phyloP scores from a whole-genome alignment of 2,329 filamentous ascomycete species.

The Rhexocercosporidium sp. region DNA sequence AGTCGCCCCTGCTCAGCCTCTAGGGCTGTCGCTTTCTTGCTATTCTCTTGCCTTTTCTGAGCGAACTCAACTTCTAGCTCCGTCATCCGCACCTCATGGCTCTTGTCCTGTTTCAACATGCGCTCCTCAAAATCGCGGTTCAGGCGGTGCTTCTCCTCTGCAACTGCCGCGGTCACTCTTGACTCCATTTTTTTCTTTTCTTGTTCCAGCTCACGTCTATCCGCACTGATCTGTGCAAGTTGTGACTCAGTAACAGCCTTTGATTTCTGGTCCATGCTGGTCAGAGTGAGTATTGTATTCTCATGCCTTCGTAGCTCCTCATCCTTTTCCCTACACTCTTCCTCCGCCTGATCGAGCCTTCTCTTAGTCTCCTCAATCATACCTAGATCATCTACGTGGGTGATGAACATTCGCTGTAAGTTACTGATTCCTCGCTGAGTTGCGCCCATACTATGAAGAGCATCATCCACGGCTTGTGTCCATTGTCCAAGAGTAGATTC shows the following conservation, averaged over 20 bases:
- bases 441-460: slow-evolving; percentile 20
- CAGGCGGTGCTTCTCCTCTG: slow-evolving; percentile 12
- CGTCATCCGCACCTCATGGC: background rate
- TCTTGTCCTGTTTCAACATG: slow-evolving; percentile 1
- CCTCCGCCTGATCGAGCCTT: slow-evolving; percentile 13
- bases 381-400: slow-evolving; percentile 17
- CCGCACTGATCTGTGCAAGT: slow-evolving; percentile 10
- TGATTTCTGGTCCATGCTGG: slow-evolving; percentile 10
- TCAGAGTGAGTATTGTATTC: slow-evolving; percentile 20
- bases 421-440: slow-evolving; percentile 18
- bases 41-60: slow-evolving; percentile 13
- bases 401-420: slow-evolving; percentile 16
- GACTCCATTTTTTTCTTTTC: slow-evolving; percentile 21
- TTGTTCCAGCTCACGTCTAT: slow-evolving; percentile 22
- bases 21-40: slow-evolving; percentile 11
- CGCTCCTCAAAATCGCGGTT: slow-evolving; percentile 7
- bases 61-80: slow-evolving; percentile 19
- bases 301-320: slow-evolving; percentile 14
- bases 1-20: slow-evolving; percentile 15
- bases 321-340: slow-evolving; percentile 23
- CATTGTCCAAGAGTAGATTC: slow-evolving; percentile 19
- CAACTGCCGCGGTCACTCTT: slow-evolving; percentile 19
- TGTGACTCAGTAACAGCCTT: slow-evolving; percentile 12
- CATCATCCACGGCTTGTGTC: slow-evolving; percentile 22
- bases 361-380: slow-evolving; percentile 18